These are phyloP conservation scores for Sphaerostilbella broomeana DNA, from an alignment of 2,329 filamentous ascomycete species.

Conservation along the genomic window DNA sequence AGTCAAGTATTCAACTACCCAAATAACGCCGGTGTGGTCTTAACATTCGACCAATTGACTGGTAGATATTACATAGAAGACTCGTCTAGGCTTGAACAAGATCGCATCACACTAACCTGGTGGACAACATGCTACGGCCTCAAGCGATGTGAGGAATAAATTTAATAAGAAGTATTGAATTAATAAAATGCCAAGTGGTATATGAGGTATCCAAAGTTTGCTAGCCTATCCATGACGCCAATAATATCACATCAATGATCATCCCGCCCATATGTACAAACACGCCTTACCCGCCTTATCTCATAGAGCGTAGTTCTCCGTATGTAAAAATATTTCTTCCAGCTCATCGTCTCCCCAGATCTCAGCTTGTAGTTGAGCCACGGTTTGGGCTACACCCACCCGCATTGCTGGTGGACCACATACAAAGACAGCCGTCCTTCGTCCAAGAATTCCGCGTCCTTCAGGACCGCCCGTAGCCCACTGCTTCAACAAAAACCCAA, in stretches of 20 bases:
- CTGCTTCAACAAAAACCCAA: conserved; percentile 79
- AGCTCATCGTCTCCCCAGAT: conserved; percentile 73
- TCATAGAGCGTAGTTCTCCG: conserved; percentile 87
- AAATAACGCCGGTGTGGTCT: too few relatives aligned
- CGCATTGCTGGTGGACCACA: conserved; percentile 86
- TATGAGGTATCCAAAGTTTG: conserved; percentile 11
- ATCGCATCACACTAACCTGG: too few relatives aligned
- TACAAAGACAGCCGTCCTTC: conserved; percentile 82
- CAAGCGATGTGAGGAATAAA: too few relatives aligned
- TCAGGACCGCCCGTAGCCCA: conserved; percentile 67
- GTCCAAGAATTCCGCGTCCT: conserved; percentile 64
- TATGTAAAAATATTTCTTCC: conserved; percentile 90
- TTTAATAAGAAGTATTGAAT: not conserved
- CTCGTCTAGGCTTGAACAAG: too few relatives aligned
- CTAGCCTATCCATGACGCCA: conserved; percentile 7
- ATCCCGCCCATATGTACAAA: conserved; percentile 7
- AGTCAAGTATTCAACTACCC: too few relatives aligned
- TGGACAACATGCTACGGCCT: too few relatives aligned
- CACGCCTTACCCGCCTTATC: not conserved
- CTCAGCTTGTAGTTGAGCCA: conserved; percentile 72
- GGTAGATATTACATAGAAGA: too few relatives aligned
- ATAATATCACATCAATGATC: conserved; percentile 11
- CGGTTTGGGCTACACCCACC: conserved; percentile 77
- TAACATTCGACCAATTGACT: too few relatives aligned
- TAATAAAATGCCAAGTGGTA: conserved; percentile 1